Base-by-base conservation (phyloP, 78 protist species). In the Cavenderia fasciculata region DNA sequence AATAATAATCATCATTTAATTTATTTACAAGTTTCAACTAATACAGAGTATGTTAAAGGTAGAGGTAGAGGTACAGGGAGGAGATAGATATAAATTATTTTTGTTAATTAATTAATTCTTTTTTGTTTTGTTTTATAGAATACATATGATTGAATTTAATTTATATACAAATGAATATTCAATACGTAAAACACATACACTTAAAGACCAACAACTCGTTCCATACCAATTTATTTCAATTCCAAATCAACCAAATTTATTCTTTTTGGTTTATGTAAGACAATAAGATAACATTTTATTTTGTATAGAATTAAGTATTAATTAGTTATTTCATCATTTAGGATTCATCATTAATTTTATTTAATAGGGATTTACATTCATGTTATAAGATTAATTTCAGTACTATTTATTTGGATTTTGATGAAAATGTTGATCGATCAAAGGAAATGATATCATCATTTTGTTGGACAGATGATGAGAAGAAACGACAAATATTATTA, bases 171-270 rank as follows among this genome's bases (percentile, higher is more conserved):
- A 57, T 23, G 63, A 57, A 29, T 57, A 25, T 27, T 21, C 27
- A 5, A 57, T 27, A 6, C 6, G 10, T 44, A 44, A 6, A 6
- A 44, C 27, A 29, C 63, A 57, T 18, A 25, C 18, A 27, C 6
- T 23, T 21, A 25, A 6, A 57, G n/a, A 29, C 6, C n/a, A 23
- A 6, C 51, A 63, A 40, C 14, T 63, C 14, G 51, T 43, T 38
- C 72, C 72, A 63, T 33, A 63, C n/a, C 33, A 40, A 40, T 63
- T 63, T 18, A 63, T 63, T 4, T 18, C 72, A 4, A 33, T 63
- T 11, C 72, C 72, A 36, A 7, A 31, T 21, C 38, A 43, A 4
- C 18, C 72, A 2, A 34, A 19, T 4, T 23, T 38, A 16, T 63
- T 63, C 47, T 40, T n/a, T 40, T 40, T 63, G 5, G 38, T 36